Conservation (phyloP, 257 asterid species). For the Solanum neorickii region DNA sequence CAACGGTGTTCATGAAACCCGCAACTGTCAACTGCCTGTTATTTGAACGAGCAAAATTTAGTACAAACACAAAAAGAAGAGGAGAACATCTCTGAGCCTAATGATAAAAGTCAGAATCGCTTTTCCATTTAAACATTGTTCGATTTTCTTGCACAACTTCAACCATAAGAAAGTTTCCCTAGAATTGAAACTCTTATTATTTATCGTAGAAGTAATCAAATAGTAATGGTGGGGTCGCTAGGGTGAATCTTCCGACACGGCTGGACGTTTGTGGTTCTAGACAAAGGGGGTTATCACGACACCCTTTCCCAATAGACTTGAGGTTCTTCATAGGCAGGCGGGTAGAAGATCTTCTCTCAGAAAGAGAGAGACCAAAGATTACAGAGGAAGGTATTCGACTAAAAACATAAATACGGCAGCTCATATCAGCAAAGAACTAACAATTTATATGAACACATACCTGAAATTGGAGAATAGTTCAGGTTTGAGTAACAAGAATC, state of each 20-base stretch:
- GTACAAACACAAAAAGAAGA: not conserved
- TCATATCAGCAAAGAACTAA: not conserved
- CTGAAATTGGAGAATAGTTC: slow-evolving; percentile 65
- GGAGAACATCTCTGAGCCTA: not conserved
- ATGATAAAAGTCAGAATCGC: not conserved
- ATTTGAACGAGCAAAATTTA: not conserved
- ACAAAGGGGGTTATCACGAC: too few relatives aligned
- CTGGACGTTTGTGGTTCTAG: too few relatives aligned
- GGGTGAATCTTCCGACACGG: too few relatives aligned
- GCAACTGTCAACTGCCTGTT: slow-evolving; percentile 62
- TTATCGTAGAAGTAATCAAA: not conserved
- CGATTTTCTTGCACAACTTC: not conserved
- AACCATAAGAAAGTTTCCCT: not conserved
- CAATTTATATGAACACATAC: slow-evolving; percentile 9
- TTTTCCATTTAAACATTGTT: not conserved
- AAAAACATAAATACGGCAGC: too few relatives aligned
- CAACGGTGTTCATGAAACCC: slow-evolving; percentile 49
- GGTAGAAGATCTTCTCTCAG: too few relatives aligned
- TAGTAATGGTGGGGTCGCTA: not conserved
- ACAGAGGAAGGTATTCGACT: too few relatives aligned
- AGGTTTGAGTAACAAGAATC: slow-evolving; percentile 74
- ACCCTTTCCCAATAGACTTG: too few relatives aligned
- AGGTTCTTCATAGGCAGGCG: too few relatives aligned
- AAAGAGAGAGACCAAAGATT: too few relatives aligned
- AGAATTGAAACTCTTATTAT: not conserved